phyloP scores from a whole-genome alignment of 1,284 basidiomycete species.

The Papiliotrema flavescens region DNA sequence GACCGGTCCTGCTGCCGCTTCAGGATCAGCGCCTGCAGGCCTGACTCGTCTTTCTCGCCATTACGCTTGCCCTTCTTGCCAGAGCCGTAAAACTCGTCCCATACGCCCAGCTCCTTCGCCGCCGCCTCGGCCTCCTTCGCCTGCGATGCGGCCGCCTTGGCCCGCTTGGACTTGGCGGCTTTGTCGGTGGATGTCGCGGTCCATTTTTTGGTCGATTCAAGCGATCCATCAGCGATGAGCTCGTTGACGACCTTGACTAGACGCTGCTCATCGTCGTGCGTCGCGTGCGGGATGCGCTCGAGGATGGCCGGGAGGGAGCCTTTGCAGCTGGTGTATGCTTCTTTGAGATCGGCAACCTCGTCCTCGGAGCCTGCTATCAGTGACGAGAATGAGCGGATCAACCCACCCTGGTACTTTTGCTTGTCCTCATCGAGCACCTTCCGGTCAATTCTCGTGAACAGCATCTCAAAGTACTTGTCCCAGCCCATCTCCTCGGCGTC shows the following conservation, averaged over 20 bases:
- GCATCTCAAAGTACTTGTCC: conserved; percentile 85
- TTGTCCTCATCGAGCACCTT: conserved; percentile 84
- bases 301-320: conserved; percentile 77
- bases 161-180: conserved; percentile 67
- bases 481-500: conserved; percentile 80
- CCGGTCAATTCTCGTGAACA: conserved; percentile 81
- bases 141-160: conserved; percentile 71
- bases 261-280: conserved; percentile 73
- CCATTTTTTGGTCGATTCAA: conserved; percentile 65
- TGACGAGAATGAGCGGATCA: not conserved
- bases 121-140: conserved; percentile 78
- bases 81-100: conserved; percentile 89
- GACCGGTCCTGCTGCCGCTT: conserved; percentile 66
- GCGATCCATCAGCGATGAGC: conserved; percentile 60
- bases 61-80: conserved; percentile 66
- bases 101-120: conserved; percentile 84
- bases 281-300: conserved; percentile 77
- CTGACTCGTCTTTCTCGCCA: conserved; percentile 58
- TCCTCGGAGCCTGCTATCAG: conserved; percentile 66
- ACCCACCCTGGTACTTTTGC: conserved; percentile 79
- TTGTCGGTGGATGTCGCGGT: conserved; percentile 62
- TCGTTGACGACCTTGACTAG: conserved; percentile 67
- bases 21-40: conserved; percentile 76
- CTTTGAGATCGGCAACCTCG: conserved; percentile 71
- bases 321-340: conserved; percentile 63